Base-by-base conservation (phyloP, 768 basidiomycete species). In the Leccinum variicolor region DNA sequence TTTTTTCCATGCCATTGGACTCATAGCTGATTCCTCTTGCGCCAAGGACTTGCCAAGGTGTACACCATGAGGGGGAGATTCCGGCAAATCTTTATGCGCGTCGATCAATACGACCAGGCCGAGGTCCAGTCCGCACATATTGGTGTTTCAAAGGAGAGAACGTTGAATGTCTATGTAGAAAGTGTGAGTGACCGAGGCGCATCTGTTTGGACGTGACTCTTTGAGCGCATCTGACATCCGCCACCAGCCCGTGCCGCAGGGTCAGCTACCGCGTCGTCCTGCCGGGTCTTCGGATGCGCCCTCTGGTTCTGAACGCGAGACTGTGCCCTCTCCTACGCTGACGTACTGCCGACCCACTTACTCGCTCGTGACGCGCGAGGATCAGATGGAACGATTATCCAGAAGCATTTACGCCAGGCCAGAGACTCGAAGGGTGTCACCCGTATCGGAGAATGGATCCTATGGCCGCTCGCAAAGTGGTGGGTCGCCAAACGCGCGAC, bases 11-110 rank as follows among this genome's bases (percentile, higher is more conserved):
- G 6, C 26, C 8, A n/a, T 52, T 48, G 3, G 15, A 26, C 26
- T 26, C 26, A 48, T 36, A 36, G 55, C 51, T 57, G 31, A 50
- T 43, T 25, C 46, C 3, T 57, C 34, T 33, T 33, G 54, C 31
- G 14, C 47, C 52, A 34, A 87, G 87, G 87, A n/a, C 83, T 84
- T 11, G 87, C 87, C 26, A 84, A 80, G 66, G 84, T 84, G 28
- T 90, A 81, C 62, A 83, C 82, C 2, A 73, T 82, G 68, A 81
- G 88, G 26, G 87, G 87, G 29, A 82, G 81, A 72, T 90, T 84
- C 68, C 78, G 83, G 52, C 88, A 90, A 64, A 77, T 84, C 53
- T 83, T 90, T 63, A 75, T 90, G 65, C 81, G 85, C 29, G 78
- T 90, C 26, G 76, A 80, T 9, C 75, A 77, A 29, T 77, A 81